Base-by-base conservation (phyloP, 2,329 filamentous ascomycete genomes). In the Apiospora marii region DNA sequence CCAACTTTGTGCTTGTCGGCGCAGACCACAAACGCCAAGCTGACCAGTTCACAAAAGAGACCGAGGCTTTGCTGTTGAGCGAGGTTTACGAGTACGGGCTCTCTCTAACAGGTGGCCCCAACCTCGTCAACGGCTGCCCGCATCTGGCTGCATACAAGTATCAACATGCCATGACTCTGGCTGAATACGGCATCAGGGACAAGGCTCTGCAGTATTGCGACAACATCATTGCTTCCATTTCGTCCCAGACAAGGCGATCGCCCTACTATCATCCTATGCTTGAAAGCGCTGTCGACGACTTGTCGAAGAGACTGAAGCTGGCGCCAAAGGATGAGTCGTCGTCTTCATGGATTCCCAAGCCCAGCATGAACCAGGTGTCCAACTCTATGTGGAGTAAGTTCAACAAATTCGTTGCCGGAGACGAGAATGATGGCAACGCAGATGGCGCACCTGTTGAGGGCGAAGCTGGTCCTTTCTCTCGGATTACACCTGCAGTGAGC, bases 161-260 rank as follows among this genome's bases (percentile, higher is more conserved):
- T 58, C 92, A 96, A 72, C 93, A 98, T 82, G 96, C 96, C 10
- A 90, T 93, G 78, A 89, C 91, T 16, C 87, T 99, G 68, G 94
- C 96, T 22, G 96, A 98, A 76, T 90, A 93, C 78, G 97, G 97
- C 0, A 89, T 92, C 76, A 91, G 92, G 73, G 89, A 92, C 68
- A 95, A 98, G 82, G 95, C 97, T 1, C 88, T 97, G 78, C 91
- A 94, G 73, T 99, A 99, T 79, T 98, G 95, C 81, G 96, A 98
- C 77, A 89, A 92, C 8, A 95, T 99, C 76, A 88, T 89, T 48
- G 84, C 89, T 16, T 90, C 93, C 0, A 93, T 98, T 74, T 93
- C 92, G 69, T 90, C 93, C 5, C 94, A 94, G 76, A 97, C 95
- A 0, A 93, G 93, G 80, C 87, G 93, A 48, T 98, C 95, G 7